A percentile compares a stretch with the other conserved stretches of the same genome.
Conservation (phyloP, 2,329 filamentous ascomycete genomes). For the Cercospora berteroae region DNA sequence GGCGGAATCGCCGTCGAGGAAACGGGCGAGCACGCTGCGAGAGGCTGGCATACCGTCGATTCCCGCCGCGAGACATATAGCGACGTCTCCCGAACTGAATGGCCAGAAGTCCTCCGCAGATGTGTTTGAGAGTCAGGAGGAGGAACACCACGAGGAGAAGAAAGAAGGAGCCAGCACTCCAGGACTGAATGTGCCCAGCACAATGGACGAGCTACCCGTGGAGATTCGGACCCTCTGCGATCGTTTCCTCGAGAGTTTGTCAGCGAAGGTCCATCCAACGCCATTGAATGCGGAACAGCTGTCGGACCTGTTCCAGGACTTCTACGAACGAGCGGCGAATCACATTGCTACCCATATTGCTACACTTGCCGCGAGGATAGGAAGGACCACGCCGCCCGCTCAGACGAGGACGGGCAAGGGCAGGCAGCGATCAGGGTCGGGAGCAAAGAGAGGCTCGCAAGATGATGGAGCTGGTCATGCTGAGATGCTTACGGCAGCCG, state of each 20-base stretch:
- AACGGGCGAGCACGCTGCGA: slow-evolving; percentile 49
- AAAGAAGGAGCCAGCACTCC: slow-evolving; percentile 28
- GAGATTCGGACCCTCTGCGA: slow-evolving; percentile 89
- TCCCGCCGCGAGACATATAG: slow-evolving; percentile 43
- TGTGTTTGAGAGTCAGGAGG: slow-evolving; percentile 44
- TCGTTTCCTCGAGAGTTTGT: slow-evolving; percentile 87
- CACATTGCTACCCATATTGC: slow-evolving; percentile 87
- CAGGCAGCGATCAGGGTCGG: slow-evolving; percentile 45
- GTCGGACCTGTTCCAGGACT: slow-evolving; percentile 88
- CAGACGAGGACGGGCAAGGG: slow-evolving; percentile 57
- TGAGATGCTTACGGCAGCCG: slow-evolving; percentile 82
- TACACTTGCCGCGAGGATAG: slow-evolving; percentile 71
- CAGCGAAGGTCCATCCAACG: slow-evolving; percentile 78
- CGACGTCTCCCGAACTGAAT: slow-evolving; percentile 36
- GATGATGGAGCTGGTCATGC: slow-evolving; percentile 39
- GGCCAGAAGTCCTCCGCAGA: slow-evolving; percentile 40
- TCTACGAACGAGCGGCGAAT: slow-evolving; percentile 76
- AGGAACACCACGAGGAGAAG: slow-evolving; percentile 36
- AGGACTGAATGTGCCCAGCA: slow-evolving; percentile 53
- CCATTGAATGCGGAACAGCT: slow-evolving; percentile 81
- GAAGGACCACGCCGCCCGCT: slow-evolving; percentile 62
- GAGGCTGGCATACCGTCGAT: slow-evolving; percentile 44
- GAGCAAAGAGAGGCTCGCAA: slow-evolving; percentile 36
- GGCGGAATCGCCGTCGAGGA: slow-evolving; percentile 38
- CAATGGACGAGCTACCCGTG: slow-evolving; percentile 86